Base-by-base conservation (phyloP, 2,329 filamentous ascomycete genomes). In the Leptographium galeiforme region DNA sequence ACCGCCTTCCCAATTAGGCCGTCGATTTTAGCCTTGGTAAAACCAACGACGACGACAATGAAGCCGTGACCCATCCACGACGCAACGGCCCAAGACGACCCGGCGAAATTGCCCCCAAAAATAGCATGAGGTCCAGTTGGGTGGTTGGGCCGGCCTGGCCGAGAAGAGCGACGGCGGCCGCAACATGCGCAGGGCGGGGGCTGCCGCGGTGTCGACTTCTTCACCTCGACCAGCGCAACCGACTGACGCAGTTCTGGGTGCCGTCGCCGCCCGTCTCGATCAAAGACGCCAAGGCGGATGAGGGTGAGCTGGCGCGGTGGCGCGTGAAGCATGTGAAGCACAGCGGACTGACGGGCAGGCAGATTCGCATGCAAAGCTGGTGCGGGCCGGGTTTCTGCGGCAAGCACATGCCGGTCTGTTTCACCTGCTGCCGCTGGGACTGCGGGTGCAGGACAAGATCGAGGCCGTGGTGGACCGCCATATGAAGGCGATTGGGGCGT, bases 321-420 rank as follows among this genome's bases (percentile, higher is more conserved):
- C 48, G 45, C 16, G 6, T 19, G 34, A 19, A 14, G 32, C 25
- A 25, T 5, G n/a, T 25, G 25, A 25, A 25, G 25, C 2, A 25
- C 25, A 25, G 13, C 33, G 1, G 33, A 25, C 44, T 41, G 25
- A 43, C 45, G 13, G 14, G 2, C 13, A 4, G 2, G 32, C 64
- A 80, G 84, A 83, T 67, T 77, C 78, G 11, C 81, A 88, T 63
- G 73, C 76, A 32, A 81, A 85, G 60, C 74, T 90, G 55, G 67
- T 87, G 43, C 76, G 82, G 53, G 85, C 82, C 50, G 87, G 87
- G 1, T 90, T 85, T 62, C 66, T 90, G 47, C 81, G 85, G 45
- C 60, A 89, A 81, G 84, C 89, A 19, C 86, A 95, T 64, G 81
- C 90, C 8, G 93, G 93, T 33, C 81, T 97, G 39, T 98, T 96